Conservation (phyloP, 495 filamentous ascomycete genomes). For the Penicillium waksmanii region DNA sequence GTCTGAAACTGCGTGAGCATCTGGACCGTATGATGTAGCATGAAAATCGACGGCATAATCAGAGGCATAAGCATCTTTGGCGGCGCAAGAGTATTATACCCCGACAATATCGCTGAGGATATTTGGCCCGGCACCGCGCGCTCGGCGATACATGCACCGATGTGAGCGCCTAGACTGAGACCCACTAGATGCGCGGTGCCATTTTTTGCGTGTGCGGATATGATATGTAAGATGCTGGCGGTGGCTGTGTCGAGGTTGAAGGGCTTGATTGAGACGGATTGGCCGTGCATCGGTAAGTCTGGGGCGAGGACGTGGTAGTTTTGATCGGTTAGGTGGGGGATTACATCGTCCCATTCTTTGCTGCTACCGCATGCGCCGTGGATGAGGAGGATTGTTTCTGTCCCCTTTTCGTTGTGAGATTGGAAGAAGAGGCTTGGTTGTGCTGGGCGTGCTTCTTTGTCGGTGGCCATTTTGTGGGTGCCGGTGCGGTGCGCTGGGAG, state of each 20-base stretch:
- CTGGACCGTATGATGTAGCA: conserved; percentile 4
- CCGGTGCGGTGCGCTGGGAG: background rate
- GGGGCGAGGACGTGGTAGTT: conserved; percentile 23
- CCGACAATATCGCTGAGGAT: conserved; percentile 9
- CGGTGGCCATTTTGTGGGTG: background rate
- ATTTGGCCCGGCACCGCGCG: conserved; percentile 5
- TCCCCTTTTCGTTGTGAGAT: conserved; percentile 10
- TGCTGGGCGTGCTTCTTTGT: background rate
- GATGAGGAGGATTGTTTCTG: conserved; percentile 21
- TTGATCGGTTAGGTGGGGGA: conserved; percentile 12
- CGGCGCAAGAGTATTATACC: conserved; percentile 15
- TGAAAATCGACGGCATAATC: background rate
- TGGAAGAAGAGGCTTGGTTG: conserved; percentile 8
- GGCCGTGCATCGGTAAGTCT: conserved; percentile 25
- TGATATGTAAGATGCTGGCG: conserved; percentile 5
- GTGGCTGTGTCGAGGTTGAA: conserved; percentile 18
- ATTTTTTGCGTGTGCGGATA: conserved; percentile 14
- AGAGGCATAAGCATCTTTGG: background rate
- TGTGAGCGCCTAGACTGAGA: conserved; percentile 21
- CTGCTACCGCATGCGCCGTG: conserved; percentile 20
- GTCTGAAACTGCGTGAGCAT: background rate
- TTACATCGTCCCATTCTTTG: conserved; percentile 19
- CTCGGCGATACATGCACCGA: conserved; percentile 15
- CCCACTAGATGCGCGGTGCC: conserved; percentile 18
- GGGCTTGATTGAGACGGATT: conserved; percentile 13